phyloP scores from a whole-genome alignment of 169 alveolate genomes.

The Theileria equi region DNA sequence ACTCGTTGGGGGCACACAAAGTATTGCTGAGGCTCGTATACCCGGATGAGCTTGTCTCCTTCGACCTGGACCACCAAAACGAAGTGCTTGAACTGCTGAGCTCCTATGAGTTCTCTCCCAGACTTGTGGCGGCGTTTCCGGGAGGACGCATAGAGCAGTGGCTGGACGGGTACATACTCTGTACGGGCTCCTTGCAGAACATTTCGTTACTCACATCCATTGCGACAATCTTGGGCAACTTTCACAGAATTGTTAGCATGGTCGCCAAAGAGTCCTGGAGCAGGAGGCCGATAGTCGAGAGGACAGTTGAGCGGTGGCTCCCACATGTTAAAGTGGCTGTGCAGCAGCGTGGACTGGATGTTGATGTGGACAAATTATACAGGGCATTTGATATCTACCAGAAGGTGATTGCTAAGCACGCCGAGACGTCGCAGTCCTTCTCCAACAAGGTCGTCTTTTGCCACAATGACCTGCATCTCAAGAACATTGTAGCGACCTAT shows the following conservation, averaged over 20 bases:
- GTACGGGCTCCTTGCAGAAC: slow-evolving; percentile 58
- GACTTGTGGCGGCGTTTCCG: slow-evolving; percentile 60
- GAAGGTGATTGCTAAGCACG: slow-evolving; percentile 23
- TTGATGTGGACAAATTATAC: background rate
- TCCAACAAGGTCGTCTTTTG: slow-evolving; percentile 70
- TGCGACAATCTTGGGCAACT: slow-evolving; percentile 55
- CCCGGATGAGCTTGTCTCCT: slow-evolving; percentile 63
- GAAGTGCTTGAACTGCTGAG: slow-evolving; percentile 73
- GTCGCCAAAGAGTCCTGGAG: slow-evolving; percentile 59
- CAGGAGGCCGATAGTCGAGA: slow-evolving; percentile 51
- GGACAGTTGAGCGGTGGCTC: slow-evolving; percentile 52
- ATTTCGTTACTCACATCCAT: slow-evolving; percentile 60
- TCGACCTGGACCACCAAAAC: slow-evolving; percentile 66
- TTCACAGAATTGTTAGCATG: background rate
- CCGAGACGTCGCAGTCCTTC: slow-evolving; percentile 39
- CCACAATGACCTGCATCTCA: slow-evolving; percentile 77
- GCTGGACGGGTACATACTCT: slow-evolving; percentile 73
- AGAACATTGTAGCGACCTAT: slow-evolving; percentile 66
- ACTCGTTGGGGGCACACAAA: background rate
- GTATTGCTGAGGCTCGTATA: slow-evolving; percentile 71
- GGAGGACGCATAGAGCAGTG: slow-evolving; percentile 81
- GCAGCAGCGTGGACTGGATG: background rate
- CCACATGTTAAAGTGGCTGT: background rate
- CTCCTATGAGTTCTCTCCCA: slow-evolving; percentile 68
- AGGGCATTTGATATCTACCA: background rate